These are phyloP conservation scores for Syzygium malaccense DNA, from an alignment of 441 rosid species.

Conservation along the genomic window DNA sequence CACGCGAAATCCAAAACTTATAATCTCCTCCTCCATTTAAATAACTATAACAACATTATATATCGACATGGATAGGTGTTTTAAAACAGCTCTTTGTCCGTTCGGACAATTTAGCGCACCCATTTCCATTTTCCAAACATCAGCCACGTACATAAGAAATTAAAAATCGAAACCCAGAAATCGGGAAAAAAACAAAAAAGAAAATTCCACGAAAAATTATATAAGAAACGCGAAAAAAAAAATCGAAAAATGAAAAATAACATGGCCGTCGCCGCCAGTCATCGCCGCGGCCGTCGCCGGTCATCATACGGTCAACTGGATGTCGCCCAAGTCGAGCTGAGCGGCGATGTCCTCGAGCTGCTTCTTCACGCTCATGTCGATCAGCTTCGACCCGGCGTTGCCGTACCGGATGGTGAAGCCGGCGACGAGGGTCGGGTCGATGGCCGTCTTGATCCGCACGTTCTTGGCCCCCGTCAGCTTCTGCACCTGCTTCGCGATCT, in stretches of 20 bases:
- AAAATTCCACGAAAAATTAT: neutral
- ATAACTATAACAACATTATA: neutral
- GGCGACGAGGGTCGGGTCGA: slow-evolving; percentile 73
- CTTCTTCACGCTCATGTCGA: slow-evolving; percentile 91
- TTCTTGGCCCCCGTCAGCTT: slow-evolving; percentile 74
- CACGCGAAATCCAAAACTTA: neutral
- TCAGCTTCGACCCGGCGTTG: slow-evolving; percentile 60
- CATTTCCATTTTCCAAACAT: neutral
- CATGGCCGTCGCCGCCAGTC: neutral
- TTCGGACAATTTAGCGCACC: neutral
- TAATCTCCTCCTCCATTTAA: neutral
- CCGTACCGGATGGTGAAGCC: slow-evolving; percentile 89
- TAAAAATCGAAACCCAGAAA: neutral
- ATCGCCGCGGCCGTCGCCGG: neutral
- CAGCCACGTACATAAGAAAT: neutral
- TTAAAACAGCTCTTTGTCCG: neutral
- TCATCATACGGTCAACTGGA: slow-evolving; percentile 39
- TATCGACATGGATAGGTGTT: neutral
- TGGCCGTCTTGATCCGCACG: slow-evolving; percentile 69
- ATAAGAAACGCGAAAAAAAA: neutral
- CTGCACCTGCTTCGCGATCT: slow-evolving; percentile 93
- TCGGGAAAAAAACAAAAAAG: neutral
- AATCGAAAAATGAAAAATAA: neutral
- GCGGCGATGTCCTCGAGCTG: slow-evolving; percentile 82
- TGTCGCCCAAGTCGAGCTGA: slow-evolving; percentile 69